These are phyloP conservation scores for Geranium rotundifolium DNA, from an alignment of 345 rosid species.

Conservation along the genomic window DNA sequence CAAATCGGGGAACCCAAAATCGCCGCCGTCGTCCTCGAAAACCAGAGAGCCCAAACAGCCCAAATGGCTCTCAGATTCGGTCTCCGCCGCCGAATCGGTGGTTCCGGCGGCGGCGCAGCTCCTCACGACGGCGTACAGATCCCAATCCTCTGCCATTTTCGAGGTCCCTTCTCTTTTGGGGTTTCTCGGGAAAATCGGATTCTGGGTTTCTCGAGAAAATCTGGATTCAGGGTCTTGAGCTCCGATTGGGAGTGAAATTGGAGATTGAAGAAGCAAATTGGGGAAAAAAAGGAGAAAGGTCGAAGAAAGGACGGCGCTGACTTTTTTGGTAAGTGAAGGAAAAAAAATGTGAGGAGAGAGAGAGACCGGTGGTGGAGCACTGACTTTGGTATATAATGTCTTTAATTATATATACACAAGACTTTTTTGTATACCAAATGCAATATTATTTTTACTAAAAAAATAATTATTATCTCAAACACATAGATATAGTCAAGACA, in stretches of 20 bases:
- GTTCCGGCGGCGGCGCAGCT: conserved; percentile 29
- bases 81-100: background rate
- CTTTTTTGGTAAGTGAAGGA: conserved; percentile 23
- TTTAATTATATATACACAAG: conserved; percentile 41
- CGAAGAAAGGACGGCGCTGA: conserved; percentile 59
- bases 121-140: conserved; percentile 67
- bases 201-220: too few species aligned
- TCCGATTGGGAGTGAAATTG: background rate
- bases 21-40: conserved; percentile 25
- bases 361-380: conserved; percentile 26
- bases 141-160: conserved; percentile 59
- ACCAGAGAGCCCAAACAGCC: conserved; percentile 25
- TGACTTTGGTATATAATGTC: conserved; percentile 22
- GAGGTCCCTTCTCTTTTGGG: too few species aligned
- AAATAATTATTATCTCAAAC: too few species aligned
- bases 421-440: too few species aligned
- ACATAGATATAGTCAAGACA: too few species aligned
- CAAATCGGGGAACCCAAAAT: conserved; percentile 24
- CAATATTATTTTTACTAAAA: too few species aligned
- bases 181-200: too few species aligned
- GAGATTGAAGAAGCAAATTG: conserved; percentile 8
- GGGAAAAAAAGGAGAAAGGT: conserved; percentile 17
- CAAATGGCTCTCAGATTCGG: conserved; percentile 13
- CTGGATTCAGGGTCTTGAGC: too few species aligned
- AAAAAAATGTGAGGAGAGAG: conserved; percentile 11